These are phyloP conservation scores for Penicillium parvum DNA, from an alignment of 495 filamentous ascomycete species.

Conservation along the genomic window DNA sequence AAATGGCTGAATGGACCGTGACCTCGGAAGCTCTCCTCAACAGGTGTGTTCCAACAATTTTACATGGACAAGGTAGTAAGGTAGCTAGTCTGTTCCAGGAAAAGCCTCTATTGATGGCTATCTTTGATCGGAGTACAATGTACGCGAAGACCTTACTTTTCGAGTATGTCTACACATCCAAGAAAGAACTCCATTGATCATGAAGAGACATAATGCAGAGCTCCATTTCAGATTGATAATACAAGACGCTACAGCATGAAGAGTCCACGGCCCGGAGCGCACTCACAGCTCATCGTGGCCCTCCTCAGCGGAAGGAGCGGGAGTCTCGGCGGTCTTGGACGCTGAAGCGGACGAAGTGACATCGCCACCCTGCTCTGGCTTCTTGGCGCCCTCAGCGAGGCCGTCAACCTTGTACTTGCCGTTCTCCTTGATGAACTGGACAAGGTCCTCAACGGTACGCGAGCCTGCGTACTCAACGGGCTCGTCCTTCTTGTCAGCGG, in stretches of 20 bases:
- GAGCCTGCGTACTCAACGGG: constrained; percentile 84
- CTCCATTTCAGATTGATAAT: constrained; percentile 14
- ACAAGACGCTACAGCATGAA: constrained; percentile 15
- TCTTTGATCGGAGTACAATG: no score
- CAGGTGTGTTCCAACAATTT: no score
- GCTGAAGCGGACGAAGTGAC: constrained; percentile 18
- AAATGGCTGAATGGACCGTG: background rate
- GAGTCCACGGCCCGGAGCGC: constrained; percentile 17
- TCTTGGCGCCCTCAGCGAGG: constrained; percentile 42
- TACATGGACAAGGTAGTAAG: no score
- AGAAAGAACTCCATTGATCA: no score
- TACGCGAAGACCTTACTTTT: no score
- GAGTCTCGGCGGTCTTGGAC: constrained; percentile 25
- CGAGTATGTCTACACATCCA: no score
- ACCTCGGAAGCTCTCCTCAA: background rate
- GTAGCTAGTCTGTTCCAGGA: no score
- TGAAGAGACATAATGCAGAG: constrained; percentile 2
- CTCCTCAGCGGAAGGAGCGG: constrained; percentile 28
- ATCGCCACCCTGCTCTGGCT: constrained; percentile 29
- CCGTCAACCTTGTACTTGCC: constrained; percentile 80
- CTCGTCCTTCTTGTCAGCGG: constrained; percentile 79
- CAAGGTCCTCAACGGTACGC: constrained; percentile 90
- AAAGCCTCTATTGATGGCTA: no score
- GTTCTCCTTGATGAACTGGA: constrained; percentile 90
- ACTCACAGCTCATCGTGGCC: constrained; percentile 44